Evolutionary conservation across 2,329 filamentous ascomycete species (phyloP), one percentile per base, ranked within the genome.

Genomic region (Pezicula radicicola): DNA sequence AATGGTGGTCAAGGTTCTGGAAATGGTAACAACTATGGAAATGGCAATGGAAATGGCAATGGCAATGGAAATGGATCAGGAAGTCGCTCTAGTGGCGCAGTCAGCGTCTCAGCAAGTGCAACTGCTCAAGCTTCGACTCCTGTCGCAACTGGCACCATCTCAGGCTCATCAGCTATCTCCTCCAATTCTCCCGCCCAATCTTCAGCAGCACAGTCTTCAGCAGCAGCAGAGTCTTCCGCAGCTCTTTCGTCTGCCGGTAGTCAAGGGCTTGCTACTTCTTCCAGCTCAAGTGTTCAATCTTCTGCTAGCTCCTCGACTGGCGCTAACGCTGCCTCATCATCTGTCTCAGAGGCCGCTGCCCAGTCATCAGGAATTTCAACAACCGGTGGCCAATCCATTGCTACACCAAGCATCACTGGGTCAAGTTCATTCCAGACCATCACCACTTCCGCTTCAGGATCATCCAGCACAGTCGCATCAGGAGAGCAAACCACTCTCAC

Each of bases 401-500:
- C 30, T 10, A 13, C 30, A 33, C 12, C 30, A 3, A 33, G 4
- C 9, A 33, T 13, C 30, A 10, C 12, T 12, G 10, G 30, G 7
- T 13, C 30, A 33, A 33, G 30, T 13, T 33, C 30, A 33, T 33
- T 33, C 30, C 30, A 33, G 10, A 47, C 30, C 33, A 47, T 39
- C 51, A 52, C 40, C 39, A 48, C 30, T 30, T 36, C 52, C 19
- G 37, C 16, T 46, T 36, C 35, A 15, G 18, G 5, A 9, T 47
- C 36, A 43, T 50, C 27, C 21, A 49, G 25, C 43, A 28, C 28
- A 39, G 15, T 43, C 36, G 36, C 45, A 27, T 21, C 48, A 13
- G 43, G 21, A 33, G 45, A 49, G 19, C 52, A 65, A 53, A 69
- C 68, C 42, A 70, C 71, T 62, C 58, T 70, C 50, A 68, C 68